Conservation (phyloP, 2,329 filamentous ascomycete species). For the Talaromyces sp. region DNA sequence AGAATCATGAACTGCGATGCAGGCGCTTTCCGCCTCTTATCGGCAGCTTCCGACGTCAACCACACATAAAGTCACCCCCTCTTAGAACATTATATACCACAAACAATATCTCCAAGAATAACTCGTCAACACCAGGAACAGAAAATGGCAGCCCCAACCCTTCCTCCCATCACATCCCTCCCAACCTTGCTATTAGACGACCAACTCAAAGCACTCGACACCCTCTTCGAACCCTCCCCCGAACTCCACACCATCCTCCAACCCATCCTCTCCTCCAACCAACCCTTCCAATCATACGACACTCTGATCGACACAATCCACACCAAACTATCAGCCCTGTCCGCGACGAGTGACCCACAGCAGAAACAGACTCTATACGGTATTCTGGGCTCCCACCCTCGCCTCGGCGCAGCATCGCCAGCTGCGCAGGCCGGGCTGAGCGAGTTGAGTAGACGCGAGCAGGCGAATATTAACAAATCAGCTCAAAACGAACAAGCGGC, state of each 20-base stretch:
- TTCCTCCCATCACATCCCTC: slow-evolving; percentile 60
- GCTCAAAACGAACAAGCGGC: slow-evolving; percentile 30
- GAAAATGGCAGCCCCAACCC: slow-evolving; percentile 22
- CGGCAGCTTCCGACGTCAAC: slow-evolving; percentile 8
- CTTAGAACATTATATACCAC: background rate
- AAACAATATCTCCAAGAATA: background rate
- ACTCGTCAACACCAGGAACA: background rate
- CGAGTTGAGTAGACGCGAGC: slow-evolving; percentile 74
- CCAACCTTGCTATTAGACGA: slow-evolving; percentile 53
- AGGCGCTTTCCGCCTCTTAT: slow-evolving; percentile 10
- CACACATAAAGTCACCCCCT: background rate
- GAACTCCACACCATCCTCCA: slow-evolving; percentile 70
- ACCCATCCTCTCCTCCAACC: slow-evolving; percentile 57
- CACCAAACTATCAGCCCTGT: slow-evolving; percentile 59
- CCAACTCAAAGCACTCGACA: slow-evolving; percentile 60
- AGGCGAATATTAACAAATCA: slow-evolving; percentile 65
- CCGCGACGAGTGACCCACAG: slow-evolving; percentile 48
- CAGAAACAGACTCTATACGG: slow-evolving; percentile 60
- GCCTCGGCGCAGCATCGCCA: slow-evolving; percentile 62
- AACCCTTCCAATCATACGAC: slow-evolving; percentile 63
- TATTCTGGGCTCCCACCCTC: slow-evolving; percentile 77
- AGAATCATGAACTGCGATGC: background rate
- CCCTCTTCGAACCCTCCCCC: slow-evolving; percentile 78
- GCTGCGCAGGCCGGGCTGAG: slow-evolving; percentile 59
- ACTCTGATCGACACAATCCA: slow-evolving; percentile 67